These are phyloP conservation scores for Vitis rotundifolia DNA, from an alignment of 164 flowering plant genomes.

Conservation along the genomic window DNA sequence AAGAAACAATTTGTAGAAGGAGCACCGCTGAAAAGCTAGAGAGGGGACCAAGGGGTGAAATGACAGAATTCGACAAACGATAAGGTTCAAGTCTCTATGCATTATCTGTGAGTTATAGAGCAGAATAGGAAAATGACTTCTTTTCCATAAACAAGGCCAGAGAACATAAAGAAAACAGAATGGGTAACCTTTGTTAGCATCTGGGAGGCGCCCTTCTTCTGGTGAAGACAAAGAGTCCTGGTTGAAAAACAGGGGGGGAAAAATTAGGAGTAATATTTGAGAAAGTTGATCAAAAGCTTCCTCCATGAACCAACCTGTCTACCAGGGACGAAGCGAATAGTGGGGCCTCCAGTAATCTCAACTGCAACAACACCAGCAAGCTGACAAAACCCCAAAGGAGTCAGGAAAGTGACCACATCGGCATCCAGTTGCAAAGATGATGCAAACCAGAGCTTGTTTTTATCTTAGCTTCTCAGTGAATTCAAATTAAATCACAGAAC, in stretches of 20 bases:
- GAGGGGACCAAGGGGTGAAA: background rate
- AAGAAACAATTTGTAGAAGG: background rate
- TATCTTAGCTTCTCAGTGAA: too few relatives aligned
- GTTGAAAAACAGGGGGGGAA: background rate
- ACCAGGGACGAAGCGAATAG: conserved; percentile 40
- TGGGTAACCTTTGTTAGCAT: conserved; percentile 33
- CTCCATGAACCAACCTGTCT: conserved; percentile 27
- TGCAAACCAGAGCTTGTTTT: too few relatives aligned
- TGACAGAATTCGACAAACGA: background rate
- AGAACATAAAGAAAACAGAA: background rate
- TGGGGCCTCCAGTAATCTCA: conserved; percentile 44
- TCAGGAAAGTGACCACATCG: background rate
- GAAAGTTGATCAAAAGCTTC: background rate
- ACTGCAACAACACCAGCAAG: conserved; percentile 52
- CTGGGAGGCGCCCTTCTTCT: conserved; percentile 47
- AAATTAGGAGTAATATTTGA: too few relatives aligned
- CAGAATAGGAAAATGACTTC: background rate
- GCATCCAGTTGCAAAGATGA: too few relatives aligned
- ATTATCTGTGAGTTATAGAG: background rate
- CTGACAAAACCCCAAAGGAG: conserved; percentile 15
- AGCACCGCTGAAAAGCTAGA: background rate
- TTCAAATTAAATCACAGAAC: background rate
- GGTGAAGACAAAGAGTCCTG: conserved; percentile 36
- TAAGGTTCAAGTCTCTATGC: background rate
- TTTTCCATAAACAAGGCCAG: background rate